Evolutionary conservation across 495 filamentous ascomycete species (phyloP).

Genomic region (Neurospora sp.): DNA sequence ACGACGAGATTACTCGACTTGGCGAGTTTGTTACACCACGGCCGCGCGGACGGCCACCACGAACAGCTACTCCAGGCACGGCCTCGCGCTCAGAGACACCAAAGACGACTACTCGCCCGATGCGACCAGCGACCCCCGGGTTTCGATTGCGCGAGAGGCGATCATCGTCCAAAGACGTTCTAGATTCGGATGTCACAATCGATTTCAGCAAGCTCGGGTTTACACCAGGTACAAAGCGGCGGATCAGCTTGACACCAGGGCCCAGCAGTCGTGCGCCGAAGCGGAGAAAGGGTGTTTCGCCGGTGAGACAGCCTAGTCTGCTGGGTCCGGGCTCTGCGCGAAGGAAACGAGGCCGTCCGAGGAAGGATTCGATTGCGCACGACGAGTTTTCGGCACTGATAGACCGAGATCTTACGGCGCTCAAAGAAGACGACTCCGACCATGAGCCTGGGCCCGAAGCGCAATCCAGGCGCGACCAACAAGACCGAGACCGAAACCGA

Average conservation of each 20-base stretch:
- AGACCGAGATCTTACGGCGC: constrained; percentile 5
- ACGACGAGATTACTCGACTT: constrained; percentile 13
- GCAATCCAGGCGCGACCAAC: neutral
- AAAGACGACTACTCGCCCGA: constrained; percentile 23
- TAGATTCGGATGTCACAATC: constrained; percentile 10
- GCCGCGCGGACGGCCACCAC: constrained; percentile 25
- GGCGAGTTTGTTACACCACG: constrained; percentile 25
- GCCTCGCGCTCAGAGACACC: neutral
- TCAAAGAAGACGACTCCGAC: neutral
- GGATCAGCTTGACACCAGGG: constrained; percentile 10
- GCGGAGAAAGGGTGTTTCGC: constrained; percentile 8
- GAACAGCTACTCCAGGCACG: constrained; percentile 26
- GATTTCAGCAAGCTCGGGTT: neutral
- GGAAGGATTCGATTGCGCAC: constrained; percentile 10
- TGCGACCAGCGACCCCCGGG: constrained; percentile 33
- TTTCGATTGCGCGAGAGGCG: neutral
- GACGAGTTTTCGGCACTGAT: constrained; percentile 9
- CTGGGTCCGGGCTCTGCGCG: constrained; percentile 9
- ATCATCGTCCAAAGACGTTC: constrained; percentile 9
- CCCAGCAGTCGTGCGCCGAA: constrained; percentile 15
- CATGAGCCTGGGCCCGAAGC: neutral
- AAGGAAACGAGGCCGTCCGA: constrained; percentile 22
- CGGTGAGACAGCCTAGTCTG: constrained; percentile 9
- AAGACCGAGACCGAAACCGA: neutral
- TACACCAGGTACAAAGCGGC: constrained; percentile 1